Evolutionary conservation across 2,329 filamentous ascomycete species (phyloP).

Genomic region (Alternaria incomplexa): DNA sequence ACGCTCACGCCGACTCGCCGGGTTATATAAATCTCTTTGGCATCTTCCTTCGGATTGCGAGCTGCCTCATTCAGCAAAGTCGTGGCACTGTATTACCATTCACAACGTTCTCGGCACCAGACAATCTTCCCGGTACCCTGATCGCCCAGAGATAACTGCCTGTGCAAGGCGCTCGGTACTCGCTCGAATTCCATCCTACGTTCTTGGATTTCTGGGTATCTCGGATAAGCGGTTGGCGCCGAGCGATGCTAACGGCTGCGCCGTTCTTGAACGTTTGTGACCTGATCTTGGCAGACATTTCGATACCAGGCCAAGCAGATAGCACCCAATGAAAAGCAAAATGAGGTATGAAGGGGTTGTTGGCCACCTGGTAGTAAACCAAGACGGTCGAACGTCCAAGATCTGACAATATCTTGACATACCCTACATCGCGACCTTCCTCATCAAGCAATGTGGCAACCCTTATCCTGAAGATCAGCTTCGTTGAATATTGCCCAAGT

Average conservation of each 20-base stretch:
- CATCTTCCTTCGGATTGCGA: conserved; percentile 4
- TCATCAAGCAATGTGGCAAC: conserved; percentile 14
- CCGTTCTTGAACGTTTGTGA: neutral
- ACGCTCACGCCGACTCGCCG: neutral
- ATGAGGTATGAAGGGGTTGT: neutral
- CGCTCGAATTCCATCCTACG: neutral
- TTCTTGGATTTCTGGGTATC: neutral
- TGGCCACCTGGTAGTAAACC: neutral
- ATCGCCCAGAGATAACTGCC: conserved; percentile 16
- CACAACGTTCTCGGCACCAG: conserved; percentile 17
- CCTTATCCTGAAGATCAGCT: neutral
- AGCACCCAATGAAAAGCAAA: neutral
- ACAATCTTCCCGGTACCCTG: neutral
- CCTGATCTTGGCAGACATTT: conserved; percentile 7
- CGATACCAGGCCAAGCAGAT: conserved; percentile 9
- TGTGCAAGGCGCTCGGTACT: neutral
- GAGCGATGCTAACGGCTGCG: conserved; percentile 14
- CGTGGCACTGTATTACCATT: conserved; percentile 1
- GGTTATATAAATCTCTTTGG: conserved; percentile 6
- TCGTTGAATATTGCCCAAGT: neutral
- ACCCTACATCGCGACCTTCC: conserved; percentile 19
- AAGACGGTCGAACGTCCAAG: neutral
- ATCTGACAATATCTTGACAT: conserved; percentile 1
- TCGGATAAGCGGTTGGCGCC: conserved; percentile 21
- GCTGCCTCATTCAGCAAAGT: conserved; percentile 25